These are phyloP conservation scores for Pseudoneurospora amorphoporcata DNA, from an alignment of 495 filamentous ascomycete genomes.

Conservation along the genomic window DNA sequence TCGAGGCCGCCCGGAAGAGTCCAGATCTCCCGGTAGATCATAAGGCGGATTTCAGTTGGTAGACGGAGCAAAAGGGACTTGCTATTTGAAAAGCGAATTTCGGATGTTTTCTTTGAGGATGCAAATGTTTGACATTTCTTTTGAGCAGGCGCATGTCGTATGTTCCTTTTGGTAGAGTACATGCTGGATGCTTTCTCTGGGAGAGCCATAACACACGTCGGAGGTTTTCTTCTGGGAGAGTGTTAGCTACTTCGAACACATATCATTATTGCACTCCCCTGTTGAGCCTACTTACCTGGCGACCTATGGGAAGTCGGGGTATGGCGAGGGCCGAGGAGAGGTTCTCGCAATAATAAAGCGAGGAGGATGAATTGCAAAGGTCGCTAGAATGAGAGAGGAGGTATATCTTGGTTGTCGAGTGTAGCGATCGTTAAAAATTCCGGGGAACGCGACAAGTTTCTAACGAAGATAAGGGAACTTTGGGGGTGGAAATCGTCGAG, in stretches of 20 bases:
- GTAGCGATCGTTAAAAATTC: background rate
- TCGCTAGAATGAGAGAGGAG: no score
- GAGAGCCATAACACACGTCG: background rate
- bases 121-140: no score
- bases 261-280: background rate
- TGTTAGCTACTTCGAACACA: background rate
- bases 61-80: background rate
- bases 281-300: background rate
- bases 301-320: background rate
- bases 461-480: background rate
- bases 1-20: background rate
- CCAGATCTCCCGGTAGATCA: background rate
- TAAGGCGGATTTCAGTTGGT: background rate
- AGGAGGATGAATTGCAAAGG: background rate
- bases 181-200: background rate
- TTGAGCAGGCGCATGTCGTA: no score
- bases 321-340: background rate
- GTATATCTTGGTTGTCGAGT: background rate
- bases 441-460: background rate
- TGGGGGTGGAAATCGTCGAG: background rate
- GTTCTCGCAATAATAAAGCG: background rate
- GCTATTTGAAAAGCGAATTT: background rate
- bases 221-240: background rate
- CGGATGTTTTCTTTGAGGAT: no score
- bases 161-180: background rate